Evolutionary conservation across 352 stramenopile species (phyloP).

Genomic region (Phytophthora meadii): DNA sequence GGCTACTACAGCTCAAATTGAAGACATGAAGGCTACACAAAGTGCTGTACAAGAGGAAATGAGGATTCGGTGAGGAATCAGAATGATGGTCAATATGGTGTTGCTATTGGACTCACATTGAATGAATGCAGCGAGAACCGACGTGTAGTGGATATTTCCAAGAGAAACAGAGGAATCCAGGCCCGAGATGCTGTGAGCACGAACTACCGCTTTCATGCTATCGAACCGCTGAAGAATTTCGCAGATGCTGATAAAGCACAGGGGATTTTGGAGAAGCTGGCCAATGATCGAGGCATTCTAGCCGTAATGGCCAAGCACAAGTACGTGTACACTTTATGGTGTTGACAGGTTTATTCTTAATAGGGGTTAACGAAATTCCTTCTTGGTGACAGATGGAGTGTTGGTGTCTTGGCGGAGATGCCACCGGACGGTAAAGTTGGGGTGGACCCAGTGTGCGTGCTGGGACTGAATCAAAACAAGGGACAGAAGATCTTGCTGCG

Average conservation of each 20-base stretch:
- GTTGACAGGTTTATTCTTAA: neutral
- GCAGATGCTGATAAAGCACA: conserved; percentile 58
- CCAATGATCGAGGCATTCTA: conserved; percentile 88
- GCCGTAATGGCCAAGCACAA: conserved; percentile 91
- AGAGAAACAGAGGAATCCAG: conserved; percentile 51
- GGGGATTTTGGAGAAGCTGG: conserved; percentile 84
- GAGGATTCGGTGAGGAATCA: conserved; percentile 46
- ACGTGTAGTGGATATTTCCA: conserved; percentile 61
- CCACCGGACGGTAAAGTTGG: conserved; percentile 92
- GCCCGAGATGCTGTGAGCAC: conserved; percentile 49
- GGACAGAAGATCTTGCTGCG: conserved; percentile 94
- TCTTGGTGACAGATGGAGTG: conserved; percentile 68
- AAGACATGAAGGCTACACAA: conserved; percentile 60
- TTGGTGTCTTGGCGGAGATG: conserved; percentile 89
- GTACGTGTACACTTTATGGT: conserved; percentile 28
- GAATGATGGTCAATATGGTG: neutral
- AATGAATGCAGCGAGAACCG: conserved; percentile 52
- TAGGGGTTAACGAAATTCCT: neutral
- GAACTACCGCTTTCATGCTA: conserved; percentile 74
- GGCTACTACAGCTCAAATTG: conserved; percentile 51
- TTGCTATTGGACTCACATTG: neutral
- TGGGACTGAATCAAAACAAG: conserved; percentile 96
- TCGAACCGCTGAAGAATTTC: conserved; percentile 74
- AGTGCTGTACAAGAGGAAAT: conserved; percentile 44
- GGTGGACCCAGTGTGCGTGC: conserved; percentile 85